Evolutionary conservation across 805 yeast genomes (phyloP).

Genomic region (Saccharomycopsis sp.): DNA sequence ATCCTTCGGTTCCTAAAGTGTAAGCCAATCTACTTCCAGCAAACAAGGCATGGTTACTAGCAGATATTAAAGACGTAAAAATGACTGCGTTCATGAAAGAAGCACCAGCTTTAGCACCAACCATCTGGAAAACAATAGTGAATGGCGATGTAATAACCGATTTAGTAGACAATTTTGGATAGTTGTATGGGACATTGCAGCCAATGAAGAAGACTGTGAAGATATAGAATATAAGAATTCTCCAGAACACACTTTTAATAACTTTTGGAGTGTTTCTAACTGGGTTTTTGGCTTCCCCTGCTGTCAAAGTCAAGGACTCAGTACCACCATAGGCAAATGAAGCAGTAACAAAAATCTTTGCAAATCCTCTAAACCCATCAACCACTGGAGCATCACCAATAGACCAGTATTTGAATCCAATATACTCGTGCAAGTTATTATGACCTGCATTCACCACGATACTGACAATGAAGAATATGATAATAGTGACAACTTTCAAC

Average conservation of each 20-base stretch:
- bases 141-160: constrained; percentile 38
- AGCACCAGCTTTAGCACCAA: constrained; percentile 47
- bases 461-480: constrained; percentile 50
- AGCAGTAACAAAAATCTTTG: constrained; percentile 44
- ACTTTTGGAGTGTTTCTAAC: constrained; percentile 53
- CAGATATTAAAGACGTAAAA: constrained; percentile 47
- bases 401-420: constrained; percentile 53
- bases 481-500: constrained; percentile 49
- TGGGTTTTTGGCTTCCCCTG: constrained; percentile 55
- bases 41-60: constrained; percentile 48
- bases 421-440: constrained; percentile 43
- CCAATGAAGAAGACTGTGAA: constrained; percentile 52
- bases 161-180: constrained; percentile 35
- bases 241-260: constrained; percentile 49
- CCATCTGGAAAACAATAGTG: constrained; percentile 42
- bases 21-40: constrained; percentile 45
- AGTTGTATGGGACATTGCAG: constrained; percentile 52
- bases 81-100: constrained; percentile 48
- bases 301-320: constrained; percentile 41
- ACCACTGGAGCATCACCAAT: constrained; percentile 49
- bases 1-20: constrained; percentile 45
- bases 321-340: constrained; percentile 47
- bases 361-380: constrained; percentile 46
- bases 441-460: constrained; percentile 56
- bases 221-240: constrained; percentile 53